A percentile compares a stretch with the other conserved stretches of the same genome.
Conservation (phyloP, 768 basidiomycete genomes). For the Heimioporus sp. region DNA sequence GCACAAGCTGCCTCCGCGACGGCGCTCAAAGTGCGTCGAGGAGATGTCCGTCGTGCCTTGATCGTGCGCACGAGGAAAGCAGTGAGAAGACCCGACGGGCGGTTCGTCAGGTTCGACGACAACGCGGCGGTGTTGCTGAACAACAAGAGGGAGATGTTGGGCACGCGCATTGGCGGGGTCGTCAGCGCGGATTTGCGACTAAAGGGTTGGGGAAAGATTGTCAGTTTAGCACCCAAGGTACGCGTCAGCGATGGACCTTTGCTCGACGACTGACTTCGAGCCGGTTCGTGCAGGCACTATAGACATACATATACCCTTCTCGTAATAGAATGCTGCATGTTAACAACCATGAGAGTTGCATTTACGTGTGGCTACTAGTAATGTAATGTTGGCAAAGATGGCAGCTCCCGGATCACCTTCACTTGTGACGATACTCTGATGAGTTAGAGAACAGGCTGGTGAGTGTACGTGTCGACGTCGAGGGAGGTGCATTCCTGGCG, state of each 20-base stretch:
- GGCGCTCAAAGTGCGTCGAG: slow-evolving; percentile 86
- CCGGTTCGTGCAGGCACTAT: no score
- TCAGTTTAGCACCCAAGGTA: slow-evolving; percentile 89
- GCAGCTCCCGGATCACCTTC: no score
- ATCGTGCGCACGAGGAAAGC: slow-evolving; percentile 92
- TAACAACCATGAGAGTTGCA: no score
- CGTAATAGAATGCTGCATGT: no score
- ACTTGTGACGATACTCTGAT: no score
- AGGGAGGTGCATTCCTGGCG: no score
- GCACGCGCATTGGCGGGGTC: slow-evolving; percentile 90
- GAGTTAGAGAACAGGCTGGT: no score
- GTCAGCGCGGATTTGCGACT: slow-evolving; percentile 88
- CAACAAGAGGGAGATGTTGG: slow-evolving; percentile 94
- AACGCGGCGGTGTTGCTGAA: slow-evolving; percentile 94
- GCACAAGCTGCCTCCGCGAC: slow-evolving; percentile 66
- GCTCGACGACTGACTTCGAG: background rate
- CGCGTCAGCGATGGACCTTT: background rate
- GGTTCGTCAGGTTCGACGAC: slow-evolving; percentile 89
- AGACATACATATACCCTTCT: no score
- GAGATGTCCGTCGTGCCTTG: slow-evolving; percentile 94
- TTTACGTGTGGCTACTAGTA: no score
- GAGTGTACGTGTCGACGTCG: no score
- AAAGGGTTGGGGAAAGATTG: slow-evolving; percentile 94
- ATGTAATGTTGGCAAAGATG: no score
- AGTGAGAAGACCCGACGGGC: slow-evolving; percentile 84